Evolutionary conservation across 139 green algal genomes (phyloP), one percentile per base, ranked within the genome.

Genomic region (Astrephomene gubernaculifera): DNA sequence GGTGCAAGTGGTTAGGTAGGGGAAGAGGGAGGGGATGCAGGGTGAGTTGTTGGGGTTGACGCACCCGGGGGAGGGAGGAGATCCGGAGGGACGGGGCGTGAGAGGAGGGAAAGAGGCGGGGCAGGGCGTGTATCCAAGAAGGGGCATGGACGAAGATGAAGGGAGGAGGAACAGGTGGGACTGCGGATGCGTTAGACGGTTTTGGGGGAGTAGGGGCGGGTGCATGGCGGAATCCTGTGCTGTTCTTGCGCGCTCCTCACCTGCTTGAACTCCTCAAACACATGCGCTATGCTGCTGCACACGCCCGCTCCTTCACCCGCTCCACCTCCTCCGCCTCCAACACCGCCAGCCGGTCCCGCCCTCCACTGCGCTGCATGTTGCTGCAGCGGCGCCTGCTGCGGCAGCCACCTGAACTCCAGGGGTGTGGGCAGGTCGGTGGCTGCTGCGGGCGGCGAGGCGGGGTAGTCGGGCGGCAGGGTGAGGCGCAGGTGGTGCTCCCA

Each of bases 391-490:
- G 8, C 17, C 5, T 17, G 36, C 67, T 57, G 73, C 8, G 73
- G 53, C 4, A 0, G 9, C 75, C 76, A 83, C 41, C 27, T 52
- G 39, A 83, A 83, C n/a, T 29, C 25, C 25, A 83, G 31, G 19
- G 76, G 76, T 31, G 12, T 27, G 29, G 76, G 60, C 57, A 83
- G 76, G 61, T 83, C 76, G 10, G 76, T 83, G 76, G 63, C 78
- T 24, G 43, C 63, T 0, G 43, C 22, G 43, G 78, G 78, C 31
- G 60, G 43, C 4, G 78, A 35, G 22, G 39, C 78, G 9, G 78
- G 78, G 78, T 84, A 74, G 78, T 49, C 78, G 31, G 14, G 61
- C 6, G 78, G 78, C 63, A 84, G 78, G n/a, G 1, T 39, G 19
- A 84, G 78, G 1, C 78, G 78, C 19, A 84, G 60, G n/a, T 31